Conservation (phyloP, 176 grass and related monocot species). For the Phragmites australis region DNA sequence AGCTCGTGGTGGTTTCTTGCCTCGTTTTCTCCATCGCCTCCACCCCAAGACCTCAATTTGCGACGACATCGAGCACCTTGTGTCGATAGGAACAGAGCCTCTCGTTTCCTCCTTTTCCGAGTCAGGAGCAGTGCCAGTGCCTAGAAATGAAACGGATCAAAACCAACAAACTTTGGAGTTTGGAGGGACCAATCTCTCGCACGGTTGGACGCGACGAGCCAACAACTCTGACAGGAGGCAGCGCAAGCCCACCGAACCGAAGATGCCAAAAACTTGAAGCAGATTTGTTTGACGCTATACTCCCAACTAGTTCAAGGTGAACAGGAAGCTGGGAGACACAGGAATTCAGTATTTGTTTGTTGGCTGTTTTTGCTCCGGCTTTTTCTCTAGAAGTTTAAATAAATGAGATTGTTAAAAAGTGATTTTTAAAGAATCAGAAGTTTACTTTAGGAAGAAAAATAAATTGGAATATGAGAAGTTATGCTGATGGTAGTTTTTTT, state of each 20-base stretch:
- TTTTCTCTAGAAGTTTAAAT: too few relatives aligned
- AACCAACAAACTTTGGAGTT: neutral
- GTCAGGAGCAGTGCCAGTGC: neutral
- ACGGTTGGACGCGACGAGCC: neutral
- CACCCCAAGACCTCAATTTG: neutral
- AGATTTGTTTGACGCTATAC: neutral
- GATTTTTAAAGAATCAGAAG: too few relatives aligned
- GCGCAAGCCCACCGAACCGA: neutral
- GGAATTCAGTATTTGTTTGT: slow-evolving; percentile 9
- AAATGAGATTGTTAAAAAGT: too few relatives aligned
- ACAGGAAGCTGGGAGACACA: slow-evolving; percentile 3
- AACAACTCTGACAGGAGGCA: neutral
- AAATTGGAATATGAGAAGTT: too few relatives aligned
- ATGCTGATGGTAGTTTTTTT: too few relatives aligned
- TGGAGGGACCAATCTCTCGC: neutral
- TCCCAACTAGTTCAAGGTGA: neutral
- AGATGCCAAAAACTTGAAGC: neutral
- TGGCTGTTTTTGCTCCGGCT: too few relatives aligned
- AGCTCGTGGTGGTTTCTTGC: neutral
- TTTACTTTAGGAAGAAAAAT: too few relatives aligned
- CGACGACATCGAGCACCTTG: neutral
- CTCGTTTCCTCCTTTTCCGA: neutral
- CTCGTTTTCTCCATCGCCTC: slow-evolving; percentile 4
- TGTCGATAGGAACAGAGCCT: neutral
- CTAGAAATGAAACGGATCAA: neutral